Percentiles rank a stretch among this genome's conserved stretches.
These are phyloP conservation scores for Oryza australiensis DNA, from an alignment of 176 grass and related monocot species.

Conservation along the genomic window DNA sequence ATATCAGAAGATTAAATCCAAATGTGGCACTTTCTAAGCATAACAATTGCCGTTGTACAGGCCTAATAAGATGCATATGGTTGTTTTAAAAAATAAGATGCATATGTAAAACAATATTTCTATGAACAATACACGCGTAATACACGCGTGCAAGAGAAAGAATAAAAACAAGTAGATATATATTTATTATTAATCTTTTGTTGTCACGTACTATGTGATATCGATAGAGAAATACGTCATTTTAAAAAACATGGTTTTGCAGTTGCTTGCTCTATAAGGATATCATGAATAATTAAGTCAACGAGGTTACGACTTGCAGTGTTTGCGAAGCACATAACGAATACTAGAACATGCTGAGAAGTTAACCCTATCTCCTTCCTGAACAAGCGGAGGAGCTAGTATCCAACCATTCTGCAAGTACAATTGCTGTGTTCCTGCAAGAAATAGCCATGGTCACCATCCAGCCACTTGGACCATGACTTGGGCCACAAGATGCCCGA, in stretches of 20 bases:
- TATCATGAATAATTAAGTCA: background rate
- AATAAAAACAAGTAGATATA: background rate
- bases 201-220: background rate
- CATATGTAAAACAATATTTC: no score
- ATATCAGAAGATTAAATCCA: no score
- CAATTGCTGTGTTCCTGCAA: constrained; percentile 7
- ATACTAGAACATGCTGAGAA: background rate
- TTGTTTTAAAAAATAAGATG: no score
- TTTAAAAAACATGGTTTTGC: background rate
- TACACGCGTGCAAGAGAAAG: no score
- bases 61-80: no score
- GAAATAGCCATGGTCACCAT: constrained; percentile 24
- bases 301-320: background rate
- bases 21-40: no score
- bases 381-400: background rate
- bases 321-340: background rate
- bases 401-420: background rate
- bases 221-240: background rate
- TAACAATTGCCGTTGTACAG: no score
- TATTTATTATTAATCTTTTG: no score
- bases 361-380: background rate
- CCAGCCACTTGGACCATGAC: constrained; percentile 32
- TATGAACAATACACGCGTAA: no score
- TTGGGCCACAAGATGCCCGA: constrained; percentile 29
- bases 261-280: background rate